Conservation (phyloP, 2,329 filamentous ascomycete genomes). For the Epicoccum nigrum region DNA sequence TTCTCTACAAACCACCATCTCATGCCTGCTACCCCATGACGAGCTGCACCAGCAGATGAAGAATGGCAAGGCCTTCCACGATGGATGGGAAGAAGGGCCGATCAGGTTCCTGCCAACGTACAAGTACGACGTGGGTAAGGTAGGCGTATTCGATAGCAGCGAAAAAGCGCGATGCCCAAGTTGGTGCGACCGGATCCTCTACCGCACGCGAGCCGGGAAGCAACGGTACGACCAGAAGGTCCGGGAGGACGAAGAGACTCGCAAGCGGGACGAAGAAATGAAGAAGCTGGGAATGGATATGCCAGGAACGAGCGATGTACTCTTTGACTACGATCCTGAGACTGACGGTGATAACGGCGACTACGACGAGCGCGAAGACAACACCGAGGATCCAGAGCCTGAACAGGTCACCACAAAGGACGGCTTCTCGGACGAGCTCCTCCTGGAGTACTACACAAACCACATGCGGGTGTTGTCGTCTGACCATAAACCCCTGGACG, state of each 20-base stretch:
- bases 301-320: conserved; percentile 76
- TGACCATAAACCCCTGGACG: conserved; percentile 90
- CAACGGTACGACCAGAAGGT: conserved; percentile 68
- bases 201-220: conserved; percentile 74
- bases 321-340: conserved; percentile 91
- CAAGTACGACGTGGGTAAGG: conserved; percentile 95
- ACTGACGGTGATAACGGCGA: conserved; percentile 66
- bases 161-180: conserved; percentile 92
- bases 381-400: conserved; percentile 49
- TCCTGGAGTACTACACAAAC: conserved; percentile 75
- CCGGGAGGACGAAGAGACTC: conserved; percentile 69
- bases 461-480: conserved; percentile 91
- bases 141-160: conserved; percentile 90
- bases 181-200: conserved; percentile 96
- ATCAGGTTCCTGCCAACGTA: conserved; percentile 93
- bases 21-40: conserved; percentile 87
- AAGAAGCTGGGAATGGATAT: conserved; percentile 76
- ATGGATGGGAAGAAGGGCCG: conserved; percentile 88
- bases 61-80: conserved; percentile 79
- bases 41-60: conserved; percentile 79
- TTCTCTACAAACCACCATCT: conserved; percentile 85
- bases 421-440: conserved; percentile 61
- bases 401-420: conserved; percentile 64
- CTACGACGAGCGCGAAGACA: conserved; percentile 39
- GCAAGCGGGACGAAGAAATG: conserved; percentile 83